Evolutionary conservation across 2,329 filamentous ascomycete species (phyloP), one percentile per base, ranked within the genome.

Genomic region (Exophiala xenobiotica): DNA sequence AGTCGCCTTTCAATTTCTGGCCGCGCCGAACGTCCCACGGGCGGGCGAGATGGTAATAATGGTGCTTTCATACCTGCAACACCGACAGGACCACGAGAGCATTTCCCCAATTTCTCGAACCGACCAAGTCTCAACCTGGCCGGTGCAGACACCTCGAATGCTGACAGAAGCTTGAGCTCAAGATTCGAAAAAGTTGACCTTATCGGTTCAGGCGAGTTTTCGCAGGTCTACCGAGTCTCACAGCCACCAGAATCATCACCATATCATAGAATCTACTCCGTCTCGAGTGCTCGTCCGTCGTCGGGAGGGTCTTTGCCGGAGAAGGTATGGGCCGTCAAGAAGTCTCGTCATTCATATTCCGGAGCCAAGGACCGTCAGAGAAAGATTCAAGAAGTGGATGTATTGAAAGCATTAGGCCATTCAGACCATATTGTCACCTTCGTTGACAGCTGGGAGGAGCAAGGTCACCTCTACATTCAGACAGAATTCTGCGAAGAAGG

Each of bases 401-500:
- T 90, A 16, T 77, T 99, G 40, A 84, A 86, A 63, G 78, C 83
- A n/a, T 75, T 99, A 35, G 82, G 81, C 45, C 83, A 87, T 51
- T 85, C 86, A 49, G 90, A 95, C 64, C 91, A 99, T 68, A 81
- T 97, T 46, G 77, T 99, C 46, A 83, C 88, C 57, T 87, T 92
- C 61, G 77, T 90, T 48, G 85, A 95, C 63, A 86, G 85, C 66
- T 99, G 93, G 93, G 92, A 96, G 70, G 79, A 87, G 54, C 83
- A 88, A 60, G 81, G 81, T 50, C 85, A 92, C 65, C 80, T 99
- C 7, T 99, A 96, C 73, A 97, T 99, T 54, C 92, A 97, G 73
- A 97, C 92, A 0, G 93, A 99, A 66, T 97, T 86, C 67, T 99
- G 93, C 65, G 91, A 96, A 67, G 90, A 96, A 67, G 93, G 93